These are phyloP conservation scores for Lolium perenne DNA, from an alignment of 176 grass and related monocot species.

Conservation along the genomic window DNA sequence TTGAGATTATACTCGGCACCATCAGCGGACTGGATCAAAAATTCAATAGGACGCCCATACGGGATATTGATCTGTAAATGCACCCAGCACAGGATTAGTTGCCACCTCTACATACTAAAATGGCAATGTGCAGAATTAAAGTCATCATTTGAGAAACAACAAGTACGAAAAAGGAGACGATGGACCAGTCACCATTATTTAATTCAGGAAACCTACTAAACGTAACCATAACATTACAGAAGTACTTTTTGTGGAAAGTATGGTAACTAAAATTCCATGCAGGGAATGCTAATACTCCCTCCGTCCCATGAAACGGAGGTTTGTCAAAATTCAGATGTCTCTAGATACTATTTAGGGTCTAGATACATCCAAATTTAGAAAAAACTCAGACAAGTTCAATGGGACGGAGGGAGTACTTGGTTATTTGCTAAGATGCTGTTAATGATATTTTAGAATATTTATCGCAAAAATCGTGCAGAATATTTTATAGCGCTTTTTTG, in stretches of 20 bases:
- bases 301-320: too few relatives aligned
- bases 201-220: constrained; percentile 20
- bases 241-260: neutral
- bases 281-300: neutral
- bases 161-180: neutral
- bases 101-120: neutral
- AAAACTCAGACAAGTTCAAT: too few relatives aligned
- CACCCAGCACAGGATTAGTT: constrained; percentile 34
- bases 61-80: constrained; percentile 76
- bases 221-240: neutral
- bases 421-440: neutral
- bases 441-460: neutral
- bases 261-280: neutral
- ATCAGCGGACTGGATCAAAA: constrained; percentile 67
- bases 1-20: constrained; percentile 66
- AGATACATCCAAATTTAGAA: too few relatives aligned
- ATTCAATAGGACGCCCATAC: constrained; percentile 67
- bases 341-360: too few relatives aligned
- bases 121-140: neutral
- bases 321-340: too few relatives aligned
- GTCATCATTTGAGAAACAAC: neutral
- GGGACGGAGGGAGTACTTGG: neutral
- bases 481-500: neutral
- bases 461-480: neutral
- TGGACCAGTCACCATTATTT: neutral